Evolutionary conservation across 106 monocot species (phyloP).

Genomic region (Chionographis japonica): DNA sequence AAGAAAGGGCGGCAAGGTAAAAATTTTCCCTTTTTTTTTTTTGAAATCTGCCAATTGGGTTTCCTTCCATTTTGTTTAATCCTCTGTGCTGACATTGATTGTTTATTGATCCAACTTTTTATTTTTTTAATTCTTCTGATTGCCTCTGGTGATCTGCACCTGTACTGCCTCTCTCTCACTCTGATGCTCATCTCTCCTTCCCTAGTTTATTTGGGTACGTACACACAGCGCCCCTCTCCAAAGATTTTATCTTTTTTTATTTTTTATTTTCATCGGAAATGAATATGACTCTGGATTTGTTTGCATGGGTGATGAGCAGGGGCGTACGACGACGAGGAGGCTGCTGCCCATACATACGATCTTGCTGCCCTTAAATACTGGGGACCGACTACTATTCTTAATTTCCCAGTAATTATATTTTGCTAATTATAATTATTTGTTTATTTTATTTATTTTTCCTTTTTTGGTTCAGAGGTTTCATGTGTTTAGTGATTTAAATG

Average conservation of each 20-base stretch:
- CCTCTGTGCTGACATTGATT: too few species aligned
- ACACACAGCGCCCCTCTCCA: neutral
- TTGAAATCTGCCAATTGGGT: neutral
- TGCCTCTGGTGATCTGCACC: neutral
- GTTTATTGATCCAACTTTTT: neutral
- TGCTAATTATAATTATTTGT: neutral
- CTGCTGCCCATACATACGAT: slow-evolving; percentile 68
- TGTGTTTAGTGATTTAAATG: neutral
- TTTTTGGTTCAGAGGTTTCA: neutral
- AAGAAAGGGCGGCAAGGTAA: slow-evolving; percentile 40
- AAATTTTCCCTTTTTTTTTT: neutral
- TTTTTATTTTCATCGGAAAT: neutral
- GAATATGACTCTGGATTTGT: neutral
- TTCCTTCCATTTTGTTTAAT: too few species aligned
- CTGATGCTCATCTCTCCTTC: neutral
- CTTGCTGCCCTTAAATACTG: slow-evolving; percentile 86
- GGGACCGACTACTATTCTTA: too few species aligned
- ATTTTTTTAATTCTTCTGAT: neutral
- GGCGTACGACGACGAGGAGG: slow-evolving; percentile 70
- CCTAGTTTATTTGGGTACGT: slow-evolving; percentile 34
- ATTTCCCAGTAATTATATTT: slow-evolving; percentile 53
- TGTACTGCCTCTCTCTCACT: neutral
- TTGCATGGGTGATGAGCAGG: slow-evolving; percentile 42
- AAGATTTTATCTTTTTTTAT: neutral
- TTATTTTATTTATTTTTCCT: neutral